Conservation (phyloP, 2,329 filamentous ascomycete species). For the Paraconiothyrium sp. region DNA sequence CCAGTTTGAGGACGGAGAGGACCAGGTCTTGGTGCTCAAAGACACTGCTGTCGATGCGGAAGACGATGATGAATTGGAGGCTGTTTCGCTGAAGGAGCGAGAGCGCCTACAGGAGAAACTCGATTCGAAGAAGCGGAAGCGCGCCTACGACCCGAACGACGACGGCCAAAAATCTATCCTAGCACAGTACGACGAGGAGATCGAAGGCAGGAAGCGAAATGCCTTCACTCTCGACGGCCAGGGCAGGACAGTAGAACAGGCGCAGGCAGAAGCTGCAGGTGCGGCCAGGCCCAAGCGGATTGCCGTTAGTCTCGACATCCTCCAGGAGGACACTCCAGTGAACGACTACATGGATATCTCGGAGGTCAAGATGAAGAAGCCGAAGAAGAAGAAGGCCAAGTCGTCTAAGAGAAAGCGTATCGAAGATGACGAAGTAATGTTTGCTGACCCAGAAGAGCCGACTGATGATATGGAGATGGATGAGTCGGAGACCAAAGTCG, state of each 20-base stretch:
- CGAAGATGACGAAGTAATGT: conserved; percentile 69
- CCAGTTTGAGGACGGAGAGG: conserved; percentile 80
- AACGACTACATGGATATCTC: conserved; percentile 91
- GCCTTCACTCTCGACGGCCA: conserved; percentile 85
- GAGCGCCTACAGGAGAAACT: conserved; percentile 79
- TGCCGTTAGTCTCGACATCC: conserved; percentile 79
- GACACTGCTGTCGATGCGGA: conserved; percentile 85
- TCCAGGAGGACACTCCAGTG: conserved; percentile 69
- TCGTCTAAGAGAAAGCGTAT: conserved; percentile 44
- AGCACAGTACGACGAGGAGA: conserved; percentile 95
- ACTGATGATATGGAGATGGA: conserved; percentile 78
- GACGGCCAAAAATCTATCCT: conserved; percentile 75
- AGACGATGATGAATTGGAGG: conserved; percentile 90
- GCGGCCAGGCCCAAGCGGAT: conserved; percentile 69
- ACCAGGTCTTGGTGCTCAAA: conserved; percentile 94
- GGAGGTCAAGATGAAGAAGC: conserved; percentile 86
- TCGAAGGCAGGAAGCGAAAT: conserved; percentile 87
- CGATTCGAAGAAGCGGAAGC: conserved; percentile 88
- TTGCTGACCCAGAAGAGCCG: conserved; percentile 49
- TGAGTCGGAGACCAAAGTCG: conserved; percentile 38
- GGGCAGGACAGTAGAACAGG: conserved; percentile 71
- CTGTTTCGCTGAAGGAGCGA: conserved; percentile 73
- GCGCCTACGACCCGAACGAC: conserved; percentile 85
- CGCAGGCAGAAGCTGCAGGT: conserved; percentile 65
- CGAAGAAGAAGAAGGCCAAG: conserved; percentile 42